Evolutionary conservation across 441 rosid genomes (phyloP).

Genomic region (Francoa sonchifolia): DNA sequence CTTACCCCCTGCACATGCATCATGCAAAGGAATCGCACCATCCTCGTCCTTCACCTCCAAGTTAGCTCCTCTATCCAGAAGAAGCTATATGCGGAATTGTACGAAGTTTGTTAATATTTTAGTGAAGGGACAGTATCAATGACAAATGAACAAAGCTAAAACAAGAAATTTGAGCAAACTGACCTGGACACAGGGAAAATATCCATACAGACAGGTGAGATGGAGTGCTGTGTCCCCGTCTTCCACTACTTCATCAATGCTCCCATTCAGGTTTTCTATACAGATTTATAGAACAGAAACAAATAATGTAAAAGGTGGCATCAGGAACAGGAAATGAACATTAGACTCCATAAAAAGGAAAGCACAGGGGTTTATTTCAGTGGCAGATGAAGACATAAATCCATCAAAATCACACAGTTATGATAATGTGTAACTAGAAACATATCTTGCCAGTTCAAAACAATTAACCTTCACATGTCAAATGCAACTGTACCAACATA

Average conservation of each 20-base stretch:
- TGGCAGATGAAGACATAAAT: too few species aligned
- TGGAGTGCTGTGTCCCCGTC: constrained; percentile 87
- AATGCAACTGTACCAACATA: too few species aligned
- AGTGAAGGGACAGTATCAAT: too few species aligned
- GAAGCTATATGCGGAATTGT: constrained; percentile 35
- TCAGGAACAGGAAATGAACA: too few species aligned
- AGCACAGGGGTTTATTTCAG: too few species aligned
- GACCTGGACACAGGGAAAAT: constrained; percentile 77
- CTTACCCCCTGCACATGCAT: constrained; percentile 85
- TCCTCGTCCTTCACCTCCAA: constrained; percentile 80
- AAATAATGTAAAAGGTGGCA: too few species aligned
- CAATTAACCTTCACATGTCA: too few species aligned
- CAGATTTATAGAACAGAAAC: constrained; percentile 1
- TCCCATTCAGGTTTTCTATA: constrained; percentile 56
- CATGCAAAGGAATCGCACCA: constrained; percentile 77
- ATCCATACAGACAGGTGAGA: constrained; percentile 70
- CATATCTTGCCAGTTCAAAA: too few species aligned
- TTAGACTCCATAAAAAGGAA: too few species aligned
- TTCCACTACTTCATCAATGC: constrained; percentile 67
- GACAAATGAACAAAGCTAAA: background rate
- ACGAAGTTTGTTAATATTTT: too few species aligned
- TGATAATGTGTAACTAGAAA: too few species aligned
- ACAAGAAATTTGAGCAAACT: constrained; percentile 6
- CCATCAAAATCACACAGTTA: too few species aligned
- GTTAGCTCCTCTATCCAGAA: constrained; percentile 72